Evolutionary conservation across 1,284 basidiomycete genomes (phyloP), one percentile per base, ranked within the genome.

Genomic region (Wallemia ichthyophaga): DNA sequence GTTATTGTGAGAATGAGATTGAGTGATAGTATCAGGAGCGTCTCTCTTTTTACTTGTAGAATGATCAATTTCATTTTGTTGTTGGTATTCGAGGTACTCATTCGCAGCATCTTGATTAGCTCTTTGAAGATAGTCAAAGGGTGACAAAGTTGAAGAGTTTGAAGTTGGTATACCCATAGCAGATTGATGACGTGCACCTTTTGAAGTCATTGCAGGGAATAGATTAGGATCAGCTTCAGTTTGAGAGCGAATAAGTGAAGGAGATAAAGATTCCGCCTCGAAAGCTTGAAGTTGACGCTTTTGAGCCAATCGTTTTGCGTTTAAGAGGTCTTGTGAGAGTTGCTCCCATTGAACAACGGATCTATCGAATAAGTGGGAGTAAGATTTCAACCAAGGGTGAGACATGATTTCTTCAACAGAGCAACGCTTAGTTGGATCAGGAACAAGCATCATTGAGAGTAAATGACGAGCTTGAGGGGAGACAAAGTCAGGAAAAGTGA

Each of bases 401-500:
- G 69, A 72, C 82, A 88, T 88, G 64, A 94, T 81, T 1, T 75
- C 72, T 11, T 74, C 72, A 48, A 92, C 74, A 62, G 79, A 79
- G 53, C 83, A 82, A 58, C 88, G 81, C 55, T 77, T 76, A 23
- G 74, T 72, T 1, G 84, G 81, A 69, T 86, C 79, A 58, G 81
- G 85, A 1, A 92, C 85, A 33, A 94, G 80, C 88, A 94, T 94
- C 67, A 80, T 76, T 57, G 78, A 73, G 11, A 84, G 72, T 15
- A 84, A 72, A 64, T 83, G 77, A 60, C 83, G 76, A 25, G 85
- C 88, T 60, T 82, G 79, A 2, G 74, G 67, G 7, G 85, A 85
- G 64, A 95, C 80, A 71, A 92, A 89, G 56, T 92, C 86, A 17
- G 89, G 89, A 74, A 94, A 95, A 28, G 85, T 84, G 61, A 95